Evolutionary conservation across 2,329 filamentous ascomycete genomes (phyloP), one percentile per base, ranked within the genome.

Genomic region (Colletotrichum sp.): DNA sequence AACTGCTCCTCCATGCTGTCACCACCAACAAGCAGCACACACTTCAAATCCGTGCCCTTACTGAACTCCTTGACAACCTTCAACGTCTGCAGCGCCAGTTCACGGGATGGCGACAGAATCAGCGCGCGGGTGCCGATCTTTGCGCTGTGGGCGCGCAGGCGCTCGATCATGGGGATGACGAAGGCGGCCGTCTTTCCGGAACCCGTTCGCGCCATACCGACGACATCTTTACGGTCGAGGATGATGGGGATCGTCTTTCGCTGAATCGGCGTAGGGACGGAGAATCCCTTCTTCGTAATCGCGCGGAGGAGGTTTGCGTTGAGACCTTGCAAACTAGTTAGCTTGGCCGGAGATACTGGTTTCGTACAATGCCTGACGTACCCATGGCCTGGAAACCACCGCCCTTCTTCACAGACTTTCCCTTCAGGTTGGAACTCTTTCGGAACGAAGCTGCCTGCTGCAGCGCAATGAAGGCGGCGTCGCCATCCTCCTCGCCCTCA

Each of bases 171-270:
- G 59, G 97, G 97, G 78, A 99, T 98, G 30, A 99, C 96, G 84
- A 99, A 99, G 27, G 97, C 97, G 2, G 96, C 97, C 2, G 98
- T 99, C 88, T 99, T 99, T 87, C 97, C 97, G 25, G 96, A 99
- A 83, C 97, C 97, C n/a, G 98, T 99, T 79, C 98, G 91, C 9
- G 97, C 97, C 97, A 99, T 99, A 79, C 96, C 98, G 29, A 99
- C 96, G n/a, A 99, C 95, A 89, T 99, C 97, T 86, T 96, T 95
- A 70, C 94, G 92, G 77, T 98, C 95, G 80, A 99, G 89, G 71
- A 99, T 92, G 71, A 99, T 89, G 6, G 97, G 98, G 64, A 99
- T 98, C 3, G 97, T 95, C 86, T 99, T 99, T 80, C 97, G 92
- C 87, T 99, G 97, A 85, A 99, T 99, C 0, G 97, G 97, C 0